Conservation (phyloP, 1,284 basidiomycete genomes). For the Ceratobasidium sp. region DNA sequence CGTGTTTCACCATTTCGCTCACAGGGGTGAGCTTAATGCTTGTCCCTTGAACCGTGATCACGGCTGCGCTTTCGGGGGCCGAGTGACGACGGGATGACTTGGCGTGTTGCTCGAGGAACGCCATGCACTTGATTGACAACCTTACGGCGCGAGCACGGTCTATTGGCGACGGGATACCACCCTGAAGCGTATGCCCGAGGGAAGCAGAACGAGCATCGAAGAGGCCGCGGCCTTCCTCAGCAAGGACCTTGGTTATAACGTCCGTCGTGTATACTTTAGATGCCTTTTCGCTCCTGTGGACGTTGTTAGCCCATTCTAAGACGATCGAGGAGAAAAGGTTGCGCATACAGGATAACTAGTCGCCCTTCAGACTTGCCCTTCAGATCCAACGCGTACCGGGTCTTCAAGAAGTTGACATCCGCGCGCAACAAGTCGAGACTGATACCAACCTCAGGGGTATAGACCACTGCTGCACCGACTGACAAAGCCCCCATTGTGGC, state of each 20-base stretch:
- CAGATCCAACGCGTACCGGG: conserved; percentile 85
- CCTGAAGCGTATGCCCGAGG: conserved; percentile 96
- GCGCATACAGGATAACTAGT: conserved; percentile 84
- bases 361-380: conserved; percentile 93
- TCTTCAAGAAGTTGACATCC: conserved; percentile 91
- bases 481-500: conserved; percentile 95
- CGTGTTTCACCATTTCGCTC: conserved; percentile 82
- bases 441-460: conserved; percentile 94
- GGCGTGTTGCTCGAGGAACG: conserved; percentile 90
- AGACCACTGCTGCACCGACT: conserved; percentile 92
- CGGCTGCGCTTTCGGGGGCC: conserved; percentile 76
- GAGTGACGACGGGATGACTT: conserved; percentile 56
- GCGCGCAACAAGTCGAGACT: conserved; percentile 80
- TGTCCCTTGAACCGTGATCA: conserved; percentile 90
- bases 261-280: conserved; percentile 93
- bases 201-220: conserved; percentile 95
- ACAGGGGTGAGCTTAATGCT: conserved; percentile 84
- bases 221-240: conserved; percentile 89
- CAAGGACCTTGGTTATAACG: conserved; percentile 92
- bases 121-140: conserved; percentile 91
- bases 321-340: neutral
- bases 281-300: conserved; percentile 81
- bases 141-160: conserved; percentile 93
- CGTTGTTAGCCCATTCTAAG: neutral
- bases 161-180: conserved; percentile 91